Base-by-base conservation (phyloP, 2,329 filamentous ascomycete genomes). In the Colletotrichum paranaense region DNA sequence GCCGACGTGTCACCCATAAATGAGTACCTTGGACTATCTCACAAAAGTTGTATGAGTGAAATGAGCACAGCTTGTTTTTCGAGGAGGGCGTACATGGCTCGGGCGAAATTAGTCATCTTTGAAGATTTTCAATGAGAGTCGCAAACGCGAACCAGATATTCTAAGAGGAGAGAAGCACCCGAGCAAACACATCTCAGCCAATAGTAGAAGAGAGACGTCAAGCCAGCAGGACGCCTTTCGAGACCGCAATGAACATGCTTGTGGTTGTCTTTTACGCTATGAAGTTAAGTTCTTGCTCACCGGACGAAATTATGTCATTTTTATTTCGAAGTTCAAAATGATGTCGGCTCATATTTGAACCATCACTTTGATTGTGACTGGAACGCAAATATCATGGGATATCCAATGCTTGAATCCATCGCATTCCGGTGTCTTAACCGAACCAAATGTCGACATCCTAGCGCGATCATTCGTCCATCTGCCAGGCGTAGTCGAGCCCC, bases 401-500 rank as follows among this genome's bases (percentile, higher is more conserved):
- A n/a, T 22, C 8, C 4, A 49, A n/a, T 49, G 42, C 4, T 49
- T 19, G 8, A n/a, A 49, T 11, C n/a, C 42, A 9, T 49, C 19
- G 19, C 7, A n/a, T 4, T n/a, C 19, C 42, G 42, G 8, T 49
- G 19, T 19, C 19, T n/a, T 7, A 8, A 49, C 19, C 42, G 19
- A 49, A 49, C 4, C 8, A n/a, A 4, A 11, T 19, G 8, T n/a
- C 7, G 19, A 19, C 42, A 49, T 22, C 19, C 19, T n/a, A 49
- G 11, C 24, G 35, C 16, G 16, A 72, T 81, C 88, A 97, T 82
- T 95, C 94, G 84, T 98, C 97, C 93, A 97, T 97, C 86, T 98
- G 94, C 97, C 96, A 99, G 38, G 93, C 91, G 82, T 98, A 98
- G 78, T 96, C 92, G 79, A 98, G 82, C 38, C 92, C 92, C 82